A percentile compares a stretch with the other conserved stretches of the same genome.
Conservation (phyloP, 179 eudicot species). For the Beta corolliflora region DNA sequence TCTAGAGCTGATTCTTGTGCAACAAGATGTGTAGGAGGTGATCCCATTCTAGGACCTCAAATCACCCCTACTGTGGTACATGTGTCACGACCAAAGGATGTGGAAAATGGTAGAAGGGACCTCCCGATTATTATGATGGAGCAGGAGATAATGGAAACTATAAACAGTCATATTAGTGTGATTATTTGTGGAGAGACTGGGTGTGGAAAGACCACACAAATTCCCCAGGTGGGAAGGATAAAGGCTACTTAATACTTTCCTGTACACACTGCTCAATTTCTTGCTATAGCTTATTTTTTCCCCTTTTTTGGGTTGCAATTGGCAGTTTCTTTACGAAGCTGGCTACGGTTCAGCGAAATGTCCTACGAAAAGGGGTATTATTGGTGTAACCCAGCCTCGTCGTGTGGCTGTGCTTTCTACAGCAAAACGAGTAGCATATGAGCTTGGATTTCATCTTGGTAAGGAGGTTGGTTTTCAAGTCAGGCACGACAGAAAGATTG, state of each 20-base stretch:
- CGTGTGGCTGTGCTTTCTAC: slow-evolving; percentile 96
- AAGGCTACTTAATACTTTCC: background rate
- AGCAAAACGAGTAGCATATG: slow-evolving; percentile 86
- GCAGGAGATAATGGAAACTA: slow-evolving; percentile 98
- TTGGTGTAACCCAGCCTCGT: slow-evolving; percentile 97
- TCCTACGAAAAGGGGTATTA: slow-evolving; percentile 58
- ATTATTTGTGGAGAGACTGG: slow-evolving; percentile 95
- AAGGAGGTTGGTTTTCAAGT: slow-evolving; percentile 97
- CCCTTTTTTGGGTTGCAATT: slow-evolving; percentile 6
- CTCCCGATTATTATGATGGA: slow-evolving; percentile 97
- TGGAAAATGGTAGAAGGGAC: slow-evolving; percentile 63
- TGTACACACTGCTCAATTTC: background rate
- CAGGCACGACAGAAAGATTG: slow-evolving; percentile 75
- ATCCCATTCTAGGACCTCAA: slow-evolving; percentile 28
- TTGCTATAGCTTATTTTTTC: slow-evolving; percentile 7
- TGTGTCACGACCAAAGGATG: slow-evolving; percentile 78
- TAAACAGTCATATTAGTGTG: slow-evolving; percentile 63
- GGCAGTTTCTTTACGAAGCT: slow-evolving; percentile 91
- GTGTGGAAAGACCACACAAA: slow-evolving; percentile 97
- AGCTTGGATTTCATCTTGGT: slow-evolving; percentile 80
- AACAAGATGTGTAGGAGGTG: slow-evolving; percentile 24
- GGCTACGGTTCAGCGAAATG: slow-evolving; percentile 71
- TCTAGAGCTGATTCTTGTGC: slow-evolving; percentile 15
- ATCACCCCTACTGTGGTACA: slow-evolving; percentile 62
- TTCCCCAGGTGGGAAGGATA: slow-evolving; percentile 70